These are phyloP conservation scores for Phytophthora pluvialis DNA, from an alignment of 352 stramenopile species.

Conservation along the genomic window DNA sequence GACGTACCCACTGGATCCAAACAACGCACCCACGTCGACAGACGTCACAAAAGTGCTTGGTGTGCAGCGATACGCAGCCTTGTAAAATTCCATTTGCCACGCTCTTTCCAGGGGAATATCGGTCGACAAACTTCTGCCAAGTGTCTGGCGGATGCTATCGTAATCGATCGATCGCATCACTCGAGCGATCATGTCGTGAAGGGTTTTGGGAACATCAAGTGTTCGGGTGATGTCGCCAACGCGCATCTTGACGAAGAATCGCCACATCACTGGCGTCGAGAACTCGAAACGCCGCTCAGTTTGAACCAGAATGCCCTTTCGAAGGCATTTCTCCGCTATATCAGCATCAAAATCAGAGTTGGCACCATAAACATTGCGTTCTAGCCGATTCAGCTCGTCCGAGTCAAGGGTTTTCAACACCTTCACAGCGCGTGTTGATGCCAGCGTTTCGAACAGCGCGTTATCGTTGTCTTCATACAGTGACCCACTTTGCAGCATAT, in stretches of 20 bases:
- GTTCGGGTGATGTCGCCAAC: background rate
- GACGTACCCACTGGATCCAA: slow-evolving; percentile 19
- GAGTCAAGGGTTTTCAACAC: slow-evolving; percentile 8
- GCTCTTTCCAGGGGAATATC: slow-evolving; percentile 14
- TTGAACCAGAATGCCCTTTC: slow-evolving; percentile 8
- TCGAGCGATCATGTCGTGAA: slow-evolving; percentile 2
- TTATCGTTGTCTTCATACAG: slow-evolving; percentile 10
- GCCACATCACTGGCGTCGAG: slow-evolving; percentile 11
- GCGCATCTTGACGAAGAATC: slow-evolving; percentile 9
- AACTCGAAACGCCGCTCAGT: background rate
- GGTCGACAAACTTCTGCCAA: slow-evolving; percentile 12
- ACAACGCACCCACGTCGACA: slow-evolving; percentile 17
- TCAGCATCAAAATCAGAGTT: background rate
- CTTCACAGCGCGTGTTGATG: slow-evolving; percentile 17
- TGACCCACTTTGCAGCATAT: slow-evolving; percentile 9
- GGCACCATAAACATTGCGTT: slow-evolving; percentile 11
- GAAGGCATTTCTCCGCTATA: slow-evolving; percentile 15
- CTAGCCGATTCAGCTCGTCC: slow-evolving; percentile 16
- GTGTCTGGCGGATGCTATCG: slow-evolving; percentile 7
- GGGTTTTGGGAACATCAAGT: slow-evolving; percentile 1
- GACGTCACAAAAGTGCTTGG: slow-evolving; percentile 13
- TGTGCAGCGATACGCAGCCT: slow-evolving; percentile 14
- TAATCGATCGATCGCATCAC: slow-evolving; percentile 5
- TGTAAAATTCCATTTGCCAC: slow-evolving; percentile 28
- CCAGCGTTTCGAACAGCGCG: slow-evolving; percentile 12